Evolutionary conservation across 345 rosid genomes (phyloP), one percentile per base, ranked within the genome.

Genomic region (Sonneratia alba): DNA sequence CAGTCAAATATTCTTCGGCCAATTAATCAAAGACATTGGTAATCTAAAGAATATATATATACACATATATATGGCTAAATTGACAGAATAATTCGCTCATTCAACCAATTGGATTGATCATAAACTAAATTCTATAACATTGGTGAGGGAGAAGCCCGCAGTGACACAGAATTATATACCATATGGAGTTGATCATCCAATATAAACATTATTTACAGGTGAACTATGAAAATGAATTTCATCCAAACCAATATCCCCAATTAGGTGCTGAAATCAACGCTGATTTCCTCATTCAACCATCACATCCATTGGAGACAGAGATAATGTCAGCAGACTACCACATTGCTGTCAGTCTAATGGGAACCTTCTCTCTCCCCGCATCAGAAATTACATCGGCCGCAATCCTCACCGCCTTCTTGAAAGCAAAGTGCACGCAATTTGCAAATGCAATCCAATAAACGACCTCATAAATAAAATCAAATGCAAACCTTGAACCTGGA

Each of bases 401-500:
- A 36, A 84, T 79, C 82, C 85, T 83, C 74, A 81, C 77, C 62
- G 85, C 76, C 88, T 82, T 91, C 87, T 89, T 90, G 74, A 91
- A 90, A 0, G 96, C 96, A 27, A 90, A 95, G 68, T 91, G 97
- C 70, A 90, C 85, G 22, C 99, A 95, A 43, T 85, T 90, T 47
- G 99, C 89, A 47, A 95, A 74, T 0, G 91, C 97, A 14, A 95
- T 95, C 99, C 99, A 95, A 61, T 83, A 86, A 43, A 95, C 77
- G 83, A 95, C 99, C 82, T 95, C 99, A 45, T 92, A 91, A n/a
- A 91, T 82, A 22, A 91, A 95, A 47, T 82, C 85, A 76, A 86
- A 84, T 2, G 97, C 96, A 22, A 75, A 75, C 34, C 70, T 64
- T 22, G 76, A 57, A 34, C 78, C 73, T 2, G 86, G 83, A 72